These are phyloP conservation scores for Yarrowia yakushimensis DNA, from an alignment of 805 yeast genomes.

Conservation along the genomic window DNA sequence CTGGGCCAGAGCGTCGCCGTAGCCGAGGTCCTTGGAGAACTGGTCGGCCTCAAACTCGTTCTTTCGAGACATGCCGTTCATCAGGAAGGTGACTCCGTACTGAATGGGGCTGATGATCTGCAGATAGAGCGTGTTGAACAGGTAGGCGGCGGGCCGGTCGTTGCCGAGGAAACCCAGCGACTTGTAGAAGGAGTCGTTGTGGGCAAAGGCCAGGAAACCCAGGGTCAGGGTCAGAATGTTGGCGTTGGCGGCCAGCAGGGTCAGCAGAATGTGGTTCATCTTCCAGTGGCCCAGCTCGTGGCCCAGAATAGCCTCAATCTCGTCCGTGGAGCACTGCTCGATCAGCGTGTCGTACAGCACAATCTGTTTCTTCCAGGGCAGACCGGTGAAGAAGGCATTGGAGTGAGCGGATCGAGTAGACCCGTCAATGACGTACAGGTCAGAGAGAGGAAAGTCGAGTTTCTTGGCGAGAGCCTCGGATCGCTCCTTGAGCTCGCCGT, in stretches of 20 bases:
- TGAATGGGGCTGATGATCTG: conserved; percentile 69
- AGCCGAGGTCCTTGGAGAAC: conserved; percentile 74
- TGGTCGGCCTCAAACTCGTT: conserved; percentile 93
- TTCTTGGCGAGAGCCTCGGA: conserved; percentile 74
- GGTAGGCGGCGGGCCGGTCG: conserved; percentile 57
- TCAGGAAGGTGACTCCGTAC: conserved; percentile 58
- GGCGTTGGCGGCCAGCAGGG: conserved; percentile 60
- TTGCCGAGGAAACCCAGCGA: conserved; percentile 65
- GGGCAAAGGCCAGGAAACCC: conserved; percentile 73
- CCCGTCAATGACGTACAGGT: conserved; percentile 90
- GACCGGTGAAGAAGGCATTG: conserved; percentile 92
- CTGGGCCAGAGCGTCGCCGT: conserved; percentile 59
- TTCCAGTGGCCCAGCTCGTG: conserved; percentile 99
- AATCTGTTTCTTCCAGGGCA: conserved; percentile 96
- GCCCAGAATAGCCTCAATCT: conserved; percentile 93
- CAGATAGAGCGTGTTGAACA: conserved; percentile 56
- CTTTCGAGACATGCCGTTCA: conserved; percentile 72
- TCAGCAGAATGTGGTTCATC: conserved; percentile 77
- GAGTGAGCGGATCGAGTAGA: conserved; percentile 95
- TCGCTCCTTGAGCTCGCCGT: conserved; percentile 78
- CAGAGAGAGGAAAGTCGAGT: conserved; percentile 80
- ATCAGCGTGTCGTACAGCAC: conserved; percentile 90
- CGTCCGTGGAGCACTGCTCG: conserved; percentile 67
- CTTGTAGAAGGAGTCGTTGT: conserved; percentile 70
- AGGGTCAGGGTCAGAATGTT: conserved; percentile 65